Base-by-base conservation (phyloP, 2,329 filamentous ascomycete genomes). In the Pestalotiopsis sp. region DNA sequence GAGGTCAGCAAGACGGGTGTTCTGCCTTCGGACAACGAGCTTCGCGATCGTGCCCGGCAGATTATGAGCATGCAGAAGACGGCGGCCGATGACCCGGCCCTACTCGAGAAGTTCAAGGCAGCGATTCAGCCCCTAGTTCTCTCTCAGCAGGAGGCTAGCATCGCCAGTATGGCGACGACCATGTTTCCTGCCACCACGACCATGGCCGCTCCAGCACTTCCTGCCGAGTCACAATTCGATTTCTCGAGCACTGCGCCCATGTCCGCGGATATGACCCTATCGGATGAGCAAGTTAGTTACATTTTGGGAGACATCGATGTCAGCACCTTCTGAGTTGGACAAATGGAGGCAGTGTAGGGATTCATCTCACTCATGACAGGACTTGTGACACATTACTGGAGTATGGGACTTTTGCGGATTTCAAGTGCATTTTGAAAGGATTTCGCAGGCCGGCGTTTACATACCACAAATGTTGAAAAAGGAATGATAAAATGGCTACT, bases 51-150 rank as follows among this genome's bases (percentile, higher is more conserved):
- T 66, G 88, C 84, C 2, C 77, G 83, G 64, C 80, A 84, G 63
- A 85, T 90, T 59, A 74, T 88, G 66, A 79, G 82, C 3, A 77
- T 81, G 38, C 74, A 80, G 4, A 74, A 73, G 4, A 90, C 88
- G 1, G 79, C 88, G 6, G 88, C 87, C 0, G 88, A 91, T 61
- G 87, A 90, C 72, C 72, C 76, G 0, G 78, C 82, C 2, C 76
- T 90, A 20, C 76, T 90, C 65, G 80, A 77, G 25, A 88, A 86
- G 75, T 90, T 90, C 78, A 87, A 84, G 77, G 76, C 64, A 2
- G 56, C 52, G 9, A 39, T 39, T 2, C 59, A 52, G 27, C 60
- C 17, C 13, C 39, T 27, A 1, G 56, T 25, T 27, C n/a, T 14
- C 27, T 52, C n/a, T 7, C 23, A 6, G 1, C 39, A 17, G 9